These are phyloP conservation scores for Monascus ruber DNA, from an alignment of 2,329 filamentous ascomycete species.

Conservation along the genomic window DNA sequence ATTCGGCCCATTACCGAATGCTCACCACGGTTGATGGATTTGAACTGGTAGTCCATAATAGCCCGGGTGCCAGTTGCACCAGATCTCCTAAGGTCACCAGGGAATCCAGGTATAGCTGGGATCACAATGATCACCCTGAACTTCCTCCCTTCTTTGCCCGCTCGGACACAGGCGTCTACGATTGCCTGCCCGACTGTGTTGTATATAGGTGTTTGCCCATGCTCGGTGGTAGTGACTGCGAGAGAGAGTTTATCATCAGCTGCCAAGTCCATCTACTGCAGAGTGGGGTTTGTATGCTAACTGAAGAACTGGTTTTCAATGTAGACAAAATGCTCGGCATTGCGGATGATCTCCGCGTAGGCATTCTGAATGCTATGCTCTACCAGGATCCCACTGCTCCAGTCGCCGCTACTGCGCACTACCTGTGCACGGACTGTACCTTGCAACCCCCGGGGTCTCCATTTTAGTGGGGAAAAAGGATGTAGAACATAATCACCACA, in stretches of 20 bases:
- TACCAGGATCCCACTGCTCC: constrained; percentile 79
- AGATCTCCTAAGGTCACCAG: constrained; percentile 73
- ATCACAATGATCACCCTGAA: constrained; percentile 87
- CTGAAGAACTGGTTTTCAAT: constrained; percentile 99
- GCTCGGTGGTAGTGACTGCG: constrained; percentile 68
- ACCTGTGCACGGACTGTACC: constrained; percentile 74
- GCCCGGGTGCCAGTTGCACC: constrained; percentile 77
- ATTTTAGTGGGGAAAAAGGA: constrained; percentile 57
- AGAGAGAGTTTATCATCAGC: constrained; percentile 9
- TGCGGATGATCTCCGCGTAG: constrained; percentile 72
- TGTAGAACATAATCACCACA: constrained; percentile 81
- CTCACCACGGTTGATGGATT: constrained; percentile 83
- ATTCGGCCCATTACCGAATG: constrained; percentile 82
- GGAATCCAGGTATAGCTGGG: constrained; percentile 85
- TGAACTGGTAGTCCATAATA: constrained; percentile 99
- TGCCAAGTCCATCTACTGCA: neutral
- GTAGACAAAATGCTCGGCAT: constrained; percentile 86
- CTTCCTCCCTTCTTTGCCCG: constrained; percentile 70
- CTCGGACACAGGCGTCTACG: constrained; percentile 76
- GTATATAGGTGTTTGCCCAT: constrained; percentile 73
- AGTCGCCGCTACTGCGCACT: constrained; percentile 82
- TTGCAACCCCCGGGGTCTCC: constrained; percentile 51
- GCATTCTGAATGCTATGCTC: constrained; percentile 81
- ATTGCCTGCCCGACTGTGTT: constrained; percentile 84
- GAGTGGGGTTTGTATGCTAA: constrained; percentile 15